Percentiles rank a stretch among this genome's conserved stretches.
Evolutionary conservation across 2,329 filamentous ascomycete genomes (phyloP).

Genomic region (Pseudogymnoascus verrucosus): DNA sequence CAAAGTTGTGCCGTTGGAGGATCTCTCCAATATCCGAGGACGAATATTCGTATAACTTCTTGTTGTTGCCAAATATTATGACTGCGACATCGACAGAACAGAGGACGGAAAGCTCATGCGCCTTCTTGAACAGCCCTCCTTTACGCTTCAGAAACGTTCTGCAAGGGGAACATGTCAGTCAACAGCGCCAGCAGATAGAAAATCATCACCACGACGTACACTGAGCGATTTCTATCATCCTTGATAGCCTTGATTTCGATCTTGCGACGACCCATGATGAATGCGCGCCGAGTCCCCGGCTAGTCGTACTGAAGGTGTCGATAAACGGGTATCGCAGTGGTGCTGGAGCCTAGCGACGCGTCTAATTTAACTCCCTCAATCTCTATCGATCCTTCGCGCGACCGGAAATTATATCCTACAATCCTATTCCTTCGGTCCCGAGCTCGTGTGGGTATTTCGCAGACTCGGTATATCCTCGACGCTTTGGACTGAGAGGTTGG

Average conservation of each 20-base stretch:
- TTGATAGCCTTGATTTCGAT: constrained; percentile 99
- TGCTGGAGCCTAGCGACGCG: neutral
- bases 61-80: constrained; percentile 97
- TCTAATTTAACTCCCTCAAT: neutral
- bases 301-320: neutral
- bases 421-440: neutral
- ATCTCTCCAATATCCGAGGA: constrained; percentile 90
- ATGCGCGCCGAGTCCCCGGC: constrained; percentile 24
- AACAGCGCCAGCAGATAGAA: constrained; percentile 7
- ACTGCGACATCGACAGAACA: constrained; percentile 98
- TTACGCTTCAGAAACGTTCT: constrained; percentile 99
- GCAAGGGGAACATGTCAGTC: constrained; percentile 17
- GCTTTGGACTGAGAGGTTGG: neutral
- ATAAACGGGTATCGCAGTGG: neutral
- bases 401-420: constrained; percentile 4
- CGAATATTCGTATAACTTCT: constrained; percentile 97
- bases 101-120: constrained; percentile 93
- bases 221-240: constrained; percentile 93
- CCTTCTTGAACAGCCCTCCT: constrained; percentile 98
- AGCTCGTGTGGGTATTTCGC: neutral
- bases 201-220: constrained; percentile 54
- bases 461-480: constrained; percentile 6
- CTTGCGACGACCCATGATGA: constrained; percentile 88
- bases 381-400: constrained; percentile 6
- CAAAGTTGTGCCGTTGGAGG: constrained; percentile 81